Evolutionary conservation across 1,284 basidiomycete genomes (phyloP), one percentile per base, ranked within the genome.

Genomic region (Somion occarium): DNA sequence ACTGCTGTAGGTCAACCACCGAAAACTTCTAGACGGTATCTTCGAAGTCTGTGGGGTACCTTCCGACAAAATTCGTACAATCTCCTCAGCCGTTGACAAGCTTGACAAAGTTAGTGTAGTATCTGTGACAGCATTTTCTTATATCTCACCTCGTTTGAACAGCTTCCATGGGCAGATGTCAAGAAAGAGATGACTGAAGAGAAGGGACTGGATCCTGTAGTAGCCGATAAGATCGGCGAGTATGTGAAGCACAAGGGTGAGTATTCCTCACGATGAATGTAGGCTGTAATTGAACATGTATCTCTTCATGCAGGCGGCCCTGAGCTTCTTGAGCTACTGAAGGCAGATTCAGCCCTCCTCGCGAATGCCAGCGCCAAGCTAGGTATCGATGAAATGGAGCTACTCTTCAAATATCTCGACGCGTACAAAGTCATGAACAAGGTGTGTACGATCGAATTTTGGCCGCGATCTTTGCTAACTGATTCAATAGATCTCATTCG

Each of bases 81-180:
- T 98, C 61, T 97, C 93, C 1, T 96, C 92, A 11, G 96, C 96
- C 0, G 96, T 99, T 9, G 96, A 99, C 72, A 99, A 99, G 70
- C 82, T 99, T 22, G 97, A 99, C 78, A 99, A 99, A 82, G 88
- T 88, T 58, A 20, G 66, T 58, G 11, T 25, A 44, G 25, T 44
- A 3, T 18, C 3, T 3, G 30, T 38, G 30, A 23, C 3, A 15
- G 5, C 12, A 26, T 2, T 42, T 19, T 27, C 3, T 25, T n/a
- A 7, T 7, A 42, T n/a, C 20, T 49, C 12, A 38, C 18, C 18
- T n/a, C 0, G 2, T 37, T 27, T 37, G 5, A 39, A 39, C 57
- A 91, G 87, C 70, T 87, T 34, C 82, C 95, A 0, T 99, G 97
- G 96, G 66, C 68, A 7, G 94, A 97, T 43, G 96, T 99, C 12